Conservation (phyloP, 2,329 filamentous ascomycete species). For the Myriosclerotinia duriaeana region DNA sequence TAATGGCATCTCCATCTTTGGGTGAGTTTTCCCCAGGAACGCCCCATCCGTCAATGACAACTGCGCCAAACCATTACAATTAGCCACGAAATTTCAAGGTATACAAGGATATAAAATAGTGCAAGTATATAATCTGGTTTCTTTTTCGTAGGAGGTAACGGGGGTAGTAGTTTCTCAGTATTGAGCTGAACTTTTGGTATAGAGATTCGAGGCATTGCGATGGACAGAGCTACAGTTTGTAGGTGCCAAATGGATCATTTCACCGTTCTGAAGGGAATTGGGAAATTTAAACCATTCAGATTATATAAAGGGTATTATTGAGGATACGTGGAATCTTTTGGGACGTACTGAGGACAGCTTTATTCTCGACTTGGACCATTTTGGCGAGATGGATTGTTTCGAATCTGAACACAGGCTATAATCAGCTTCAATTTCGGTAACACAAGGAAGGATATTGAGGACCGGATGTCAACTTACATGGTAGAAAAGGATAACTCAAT, state of each 20-base stretch:
- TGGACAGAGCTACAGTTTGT: not conserved
- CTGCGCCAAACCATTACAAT: constrained; percentile 58
- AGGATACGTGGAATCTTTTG: constrained; percentile 38
- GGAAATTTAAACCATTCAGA: not conserved
- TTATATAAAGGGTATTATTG: constrained; percentile 19
- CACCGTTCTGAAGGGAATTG: not conserved
- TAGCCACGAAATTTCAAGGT: constrained; percentile 60
- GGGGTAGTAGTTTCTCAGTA: constrained; percentile 20
- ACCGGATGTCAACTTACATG: constrained; percentile 9
- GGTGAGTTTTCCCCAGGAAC: constrained; percentile 77
- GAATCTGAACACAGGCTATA: constrained; percentile 21
- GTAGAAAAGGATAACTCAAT: not conserved
- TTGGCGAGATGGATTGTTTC: constrained; percentile 38
- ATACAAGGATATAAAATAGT: constrained; percentile 54
- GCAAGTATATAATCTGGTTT: constrained; percentile 44
- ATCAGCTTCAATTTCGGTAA: constrained; percentile 29
- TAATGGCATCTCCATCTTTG: constrained; percentile 90
- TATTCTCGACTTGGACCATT: constrained; percentile 63
- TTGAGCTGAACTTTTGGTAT: constrained; percentile 23
- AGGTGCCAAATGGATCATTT: constrained; percentile 14
- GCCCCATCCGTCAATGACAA: constrained; percentile 99
- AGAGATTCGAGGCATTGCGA: constrained; percentile 17
- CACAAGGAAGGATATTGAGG: constrained; percentile 9
- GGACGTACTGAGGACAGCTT: constrained; percentile 63
- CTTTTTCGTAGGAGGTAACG: constrained; percentile 9